Base-by-base conservation (phyloP, 2,329 filamentous ascomycete species). In the Colletotrichum orbiculare region DNA sequence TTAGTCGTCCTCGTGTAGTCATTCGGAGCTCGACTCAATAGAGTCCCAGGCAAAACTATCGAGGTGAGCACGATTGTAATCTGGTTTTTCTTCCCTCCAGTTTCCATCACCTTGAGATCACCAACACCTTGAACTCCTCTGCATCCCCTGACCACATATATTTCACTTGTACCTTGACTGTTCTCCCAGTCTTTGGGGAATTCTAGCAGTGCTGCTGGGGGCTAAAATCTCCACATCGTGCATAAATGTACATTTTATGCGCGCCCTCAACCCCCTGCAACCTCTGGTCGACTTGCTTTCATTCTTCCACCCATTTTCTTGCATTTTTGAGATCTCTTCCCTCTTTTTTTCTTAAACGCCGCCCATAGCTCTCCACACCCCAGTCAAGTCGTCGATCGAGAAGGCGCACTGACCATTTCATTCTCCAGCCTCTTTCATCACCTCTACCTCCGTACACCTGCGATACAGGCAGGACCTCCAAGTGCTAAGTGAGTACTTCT, bases 311-410 rank as follows among this genome's bases (percentile, higher is more conserved):
- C 68, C 61, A 71, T 53, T 54, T 63, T 39, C 58, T 66, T 59
- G 46, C 63, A 71, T 72, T 70, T 58, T 69, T 73, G 73, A 72
- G 69, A 72, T 73, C 75, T 73, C 74, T 73, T 66, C 60, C 57
- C 57, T 63, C 57, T 54, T 63, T 66, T 61, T 54, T 62, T 45
- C 35, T 58, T 57, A 52, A 52, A 25, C 25, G 63, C 52, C 63
- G 50, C 52, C 45, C 17, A 25, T 25, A 42, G 50, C 45, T 46
- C 38, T 39, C 33, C 61, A 58, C 15, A 53, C 55, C 61, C 66
- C 54, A 25, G 25, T 25, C 25, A 48, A 64, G 64, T 45, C 54
- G 64, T 49, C 60, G 64, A 66, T 66, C 63, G 53, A 52, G 41
- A 46, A 46, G 38, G 53, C 66, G 52, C 60, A 67, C 62, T 17